These are phyloP conservation scores for Rhinocladiella similis DNA, from an alignment of 2,329 filamentous ascomycete species.

Conservation along the genomic window DNA sequence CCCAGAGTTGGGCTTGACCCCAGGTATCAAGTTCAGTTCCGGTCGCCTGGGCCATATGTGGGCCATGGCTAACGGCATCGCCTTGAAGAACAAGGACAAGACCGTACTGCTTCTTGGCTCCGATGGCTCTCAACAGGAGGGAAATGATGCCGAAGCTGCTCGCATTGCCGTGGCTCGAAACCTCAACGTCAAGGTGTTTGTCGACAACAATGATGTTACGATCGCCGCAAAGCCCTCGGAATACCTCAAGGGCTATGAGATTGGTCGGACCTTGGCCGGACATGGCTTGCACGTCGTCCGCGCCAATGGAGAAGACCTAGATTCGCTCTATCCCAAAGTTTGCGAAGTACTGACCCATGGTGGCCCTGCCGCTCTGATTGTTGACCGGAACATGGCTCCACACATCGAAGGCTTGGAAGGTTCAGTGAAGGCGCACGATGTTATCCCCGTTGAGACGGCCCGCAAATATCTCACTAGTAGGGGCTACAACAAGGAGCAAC, in stretches of 20 bases:
- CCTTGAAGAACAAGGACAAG: constrained; percentile 40
- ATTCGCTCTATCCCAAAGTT: constrained; percentile 37
- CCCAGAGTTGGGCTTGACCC: constrained; percentile 41
- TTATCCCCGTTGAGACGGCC: constrained; percentile 39
- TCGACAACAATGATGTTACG: constrained; percentile 45
- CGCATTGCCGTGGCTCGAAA: constrained; percentile 39
- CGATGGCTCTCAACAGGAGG: constrained; percentile 44
- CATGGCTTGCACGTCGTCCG: constrained; percentile 40
- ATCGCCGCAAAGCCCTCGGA: constrained; percentile 43
- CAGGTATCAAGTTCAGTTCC: constrained; percentile 42
- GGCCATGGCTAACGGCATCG: constrained; percentile 41
- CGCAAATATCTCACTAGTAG: constrained; percentile 39
- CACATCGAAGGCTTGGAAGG: constrained; percentile 41
- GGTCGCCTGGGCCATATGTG: constrained; percentile 43
- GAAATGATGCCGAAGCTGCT: constrained; percentile 43
- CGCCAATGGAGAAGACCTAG: constrained; percentile 39
- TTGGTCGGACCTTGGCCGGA: constrained; percentile 36
- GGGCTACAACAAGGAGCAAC: constrained; percentile 37
- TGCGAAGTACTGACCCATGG: constrained; percentile 35
- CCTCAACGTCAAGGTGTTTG: constrained; percentile 41
- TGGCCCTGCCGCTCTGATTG: constrained; percentile 31
- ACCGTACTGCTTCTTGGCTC: constrained; percentile 40
- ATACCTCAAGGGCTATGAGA: constrained; percentile 40
- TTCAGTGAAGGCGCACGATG: constrained; percentile 39
- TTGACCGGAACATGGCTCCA: constrained; percentile 38